Conservation (phyloP, 257 asterid species). For the Solanum piurae region DNA sequence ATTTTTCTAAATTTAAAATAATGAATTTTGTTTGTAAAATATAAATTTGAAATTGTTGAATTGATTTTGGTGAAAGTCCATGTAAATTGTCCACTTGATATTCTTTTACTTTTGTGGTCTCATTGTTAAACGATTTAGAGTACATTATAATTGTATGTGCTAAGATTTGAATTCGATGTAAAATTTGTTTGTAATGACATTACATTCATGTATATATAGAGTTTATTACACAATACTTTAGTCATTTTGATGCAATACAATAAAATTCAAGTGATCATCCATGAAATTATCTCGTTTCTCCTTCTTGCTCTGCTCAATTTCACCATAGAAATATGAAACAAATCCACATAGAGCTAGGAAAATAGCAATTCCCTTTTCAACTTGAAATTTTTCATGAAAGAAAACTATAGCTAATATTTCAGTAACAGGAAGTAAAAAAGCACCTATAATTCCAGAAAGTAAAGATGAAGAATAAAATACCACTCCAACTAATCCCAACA, state of each 20-base stretch:
- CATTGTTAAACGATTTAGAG: no score
- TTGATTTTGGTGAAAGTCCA: no score
- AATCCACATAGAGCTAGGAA: neutral
- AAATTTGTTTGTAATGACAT: no score
- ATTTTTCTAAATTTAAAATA: no score
- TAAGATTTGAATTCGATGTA: neutral
- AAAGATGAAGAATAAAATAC: neutral
- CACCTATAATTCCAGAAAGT: neutral
- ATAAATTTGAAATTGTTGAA: neutral
- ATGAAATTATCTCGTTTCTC: neutral
- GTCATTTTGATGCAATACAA: neutral
- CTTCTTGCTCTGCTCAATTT: neutral
- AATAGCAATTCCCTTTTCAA: neutral
- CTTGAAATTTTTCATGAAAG: neutral
- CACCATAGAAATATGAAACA: neutral
- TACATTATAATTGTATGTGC: neutral
- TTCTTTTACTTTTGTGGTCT: neutral
- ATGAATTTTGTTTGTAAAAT: neutral
- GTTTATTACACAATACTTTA: neutral
- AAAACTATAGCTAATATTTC: neutral
- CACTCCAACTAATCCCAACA: constrained; percentile 10
- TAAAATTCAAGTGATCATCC: neutral
- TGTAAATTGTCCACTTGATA: neutral
- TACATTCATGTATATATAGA: no score
- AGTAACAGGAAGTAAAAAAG: neutral